Evolutionary conservation across 148 eudicot species (phyloP).

Genomic region (Rhododendron griersonianum): DNA sequence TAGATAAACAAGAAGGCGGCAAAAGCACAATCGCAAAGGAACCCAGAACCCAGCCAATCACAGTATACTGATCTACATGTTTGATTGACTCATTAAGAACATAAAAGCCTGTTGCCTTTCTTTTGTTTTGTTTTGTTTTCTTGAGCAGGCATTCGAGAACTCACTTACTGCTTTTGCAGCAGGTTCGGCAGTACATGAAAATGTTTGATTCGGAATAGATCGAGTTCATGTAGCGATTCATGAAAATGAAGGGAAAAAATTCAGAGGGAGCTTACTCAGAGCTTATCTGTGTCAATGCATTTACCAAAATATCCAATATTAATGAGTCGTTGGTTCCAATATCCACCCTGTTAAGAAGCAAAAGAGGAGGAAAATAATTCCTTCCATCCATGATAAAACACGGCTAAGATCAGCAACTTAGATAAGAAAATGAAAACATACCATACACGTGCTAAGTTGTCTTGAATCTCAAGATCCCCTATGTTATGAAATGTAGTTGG

Average conservation of each 20-base stretch:
- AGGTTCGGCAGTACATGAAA: background rate
- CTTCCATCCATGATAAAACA: conserved; percentile 2
- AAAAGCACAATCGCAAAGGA: background rate
- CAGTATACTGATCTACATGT: background rate
- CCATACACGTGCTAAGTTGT: conserved; percentile 90
- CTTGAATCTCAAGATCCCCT: conserved; percentile 91
- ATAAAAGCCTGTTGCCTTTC: background rate
- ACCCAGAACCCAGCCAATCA: background rate
- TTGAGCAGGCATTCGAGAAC: background rate
- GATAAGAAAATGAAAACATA: conserved; percentile 20
- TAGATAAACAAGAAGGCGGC: background rate
- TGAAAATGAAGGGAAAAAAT: background rate
- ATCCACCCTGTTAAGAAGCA: conserved; percentile 62
- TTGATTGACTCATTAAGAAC: background rate
- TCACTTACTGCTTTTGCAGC: background rate
- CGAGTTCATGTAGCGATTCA: background rate
- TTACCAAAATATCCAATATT: conserved; percentile 72
- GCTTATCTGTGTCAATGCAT: conserved; percentile 83
- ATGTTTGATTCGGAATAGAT: background rate
- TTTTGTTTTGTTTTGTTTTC: background rate
- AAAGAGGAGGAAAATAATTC: background rate
- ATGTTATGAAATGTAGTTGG: conserved; percentile 94
- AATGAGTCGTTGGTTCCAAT: conserved; percentile 81
- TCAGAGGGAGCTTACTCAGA: conserved; percentile 64
- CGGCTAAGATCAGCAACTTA: background rate